A percentile compares a stretch with the other conserved stretches of the same genome.
These are phyloP conservation scores for Fusarium secorum DNA, from an alignment of 2,329 filamentous ascomycete species.

Conservation along the genomic window DNA sequence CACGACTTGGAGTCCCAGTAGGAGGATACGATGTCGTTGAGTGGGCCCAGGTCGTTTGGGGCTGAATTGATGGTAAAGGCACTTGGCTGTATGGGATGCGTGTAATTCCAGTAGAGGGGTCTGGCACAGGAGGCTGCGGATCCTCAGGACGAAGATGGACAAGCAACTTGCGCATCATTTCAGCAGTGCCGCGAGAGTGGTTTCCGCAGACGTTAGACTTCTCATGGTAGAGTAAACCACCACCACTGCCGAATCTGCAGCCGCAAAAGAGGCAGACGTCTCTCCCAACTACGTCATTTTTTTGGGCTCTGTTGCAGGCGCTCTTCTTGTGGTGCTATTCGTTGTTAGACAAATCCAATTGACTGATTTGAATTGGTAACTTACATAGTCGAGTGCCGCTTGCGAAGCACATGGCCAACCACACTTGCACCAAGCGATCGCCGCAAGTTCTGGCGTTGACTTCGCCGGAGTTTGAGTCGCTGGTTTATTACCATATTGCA, in stretches of 20 bases:
- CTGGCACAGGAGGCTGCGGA: not conserved
- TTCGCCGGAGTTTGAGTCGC: not conserved
- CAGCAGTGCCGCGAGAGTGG: slow-evolving; percentile 39
- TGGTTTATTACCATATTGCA: not conserved
- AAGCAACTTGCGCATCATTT: slow-evolving; percentile 23
- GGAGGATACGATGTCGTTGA: not conserved
- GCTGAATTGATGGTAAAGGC: not conserved
- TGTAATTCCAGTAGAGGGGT: not conserved
- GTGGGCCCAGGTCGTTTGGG: not conserved
- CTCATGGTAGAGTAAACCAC: slow-evolving; percentile 56
- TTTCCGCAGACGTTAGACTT: slow-evolving; percentile 57
- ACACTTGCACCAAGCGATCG: slow-evolving; percentile 45
- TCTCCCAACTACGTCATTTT: slow-evolving; percentile 32
- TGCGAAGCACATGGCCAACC: slow-evolving; percentile 47
- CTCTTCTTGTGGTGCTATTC: slow-evolving; percentile 42
- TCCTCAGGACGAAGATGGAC: slow-evolving; percentile 4
- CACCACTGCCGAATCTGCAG: slow-evolving; percentile 51
- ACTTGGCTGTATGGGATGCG: not conserved
- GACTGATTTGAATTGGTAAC: slow-evolving; percentile 5
- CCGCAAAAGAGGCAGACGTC: slow-evolving; percentile 57
- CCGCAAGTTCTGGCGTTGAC: not conserved
- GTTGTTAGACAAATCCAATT: slow-evolving; percentile 19
- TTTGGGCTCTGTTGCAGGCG: slow-evolving; percentile 36
- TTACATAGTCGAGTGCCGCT: slow-evolving; percentile 45
- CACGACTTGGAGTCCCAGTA: slow-evolving; percentile 34